These are phyloP conservation scores for Erythrobasidium hasegawianum DNA, from an alignment of 1,284 basidiomycete genomes.

Conservation along the genomic window DNA sequence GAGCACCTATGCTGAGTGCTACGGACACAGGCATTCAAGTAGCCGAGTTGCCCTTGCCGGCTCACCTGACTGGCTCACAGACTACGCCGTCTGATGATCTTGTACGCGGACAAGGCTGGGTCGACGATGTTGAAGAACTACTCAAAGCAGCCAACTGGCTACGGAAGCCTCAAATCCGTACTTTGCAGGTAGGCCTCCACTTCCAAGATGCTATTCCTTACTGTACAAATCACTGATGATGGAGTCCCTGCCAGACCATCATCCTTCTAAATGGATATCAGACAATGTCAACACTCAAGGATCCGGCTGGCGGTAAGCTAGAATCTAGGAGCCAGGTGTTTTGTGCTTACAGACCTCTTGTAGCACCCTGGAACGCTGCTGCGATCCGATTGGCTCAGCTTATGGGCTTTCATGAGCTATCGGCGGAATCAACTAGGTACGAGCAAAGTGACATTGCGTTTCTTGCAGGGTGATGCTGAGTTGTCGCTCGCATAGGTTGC, in stretches of 20 bases:
- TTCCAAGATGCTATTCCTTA: too few relatives aligned
- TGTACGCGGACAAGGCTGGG: neutral
- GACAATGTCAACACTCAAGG: slow-evolving; percentile 5
- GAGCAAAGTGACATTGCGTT: too few relatives aligned
- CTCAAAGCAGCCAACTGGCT: slow-evolving; percentile 14
- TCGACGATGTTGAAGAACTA: slow-evolving; percentile 22
- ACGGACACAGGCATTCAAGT: slow-evolving; percentile 15
- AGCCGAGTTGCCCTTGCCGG: slow-evolving; percentile 19
- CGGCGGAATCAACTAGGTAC: neutral
- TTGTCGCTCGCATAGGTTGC: too few relatives aligned
- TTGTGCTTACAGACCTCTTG: too few relatives aligned
- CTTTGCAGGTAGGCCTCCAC: neutral
- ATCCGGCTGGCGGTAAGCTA: slow-evolving; percentile 7
- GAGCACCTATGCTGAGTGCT: neutral
- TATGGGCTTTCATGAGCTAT: slow-evolving; percentile 13
- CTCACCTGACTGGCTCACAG: neutral
- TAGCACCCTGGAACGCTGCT: slow-evolving; percentile 17
- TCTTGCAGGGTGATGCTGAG: too few relatives aligned
- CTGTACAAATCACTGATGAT: too few relatives aligned
- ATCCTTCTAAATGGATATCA: slow-evolving; percentile 21
- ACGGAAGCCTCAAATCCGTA: slow-evolving; percentile 22
- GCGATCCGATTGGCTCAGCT: slow-evolving; percentile 21
- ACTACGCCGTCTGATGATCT: neutral
- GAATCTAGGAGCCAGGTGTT: too few relatives aligned
- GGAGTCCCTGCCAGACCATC: slow-evolving; percentile 7